Evolutionary conservation across 495 filamentous ascomycete genomes (phyloP), one percentile per base, ranked within the genome.

Genomic region (Aspergillus indologenus): DNA sequence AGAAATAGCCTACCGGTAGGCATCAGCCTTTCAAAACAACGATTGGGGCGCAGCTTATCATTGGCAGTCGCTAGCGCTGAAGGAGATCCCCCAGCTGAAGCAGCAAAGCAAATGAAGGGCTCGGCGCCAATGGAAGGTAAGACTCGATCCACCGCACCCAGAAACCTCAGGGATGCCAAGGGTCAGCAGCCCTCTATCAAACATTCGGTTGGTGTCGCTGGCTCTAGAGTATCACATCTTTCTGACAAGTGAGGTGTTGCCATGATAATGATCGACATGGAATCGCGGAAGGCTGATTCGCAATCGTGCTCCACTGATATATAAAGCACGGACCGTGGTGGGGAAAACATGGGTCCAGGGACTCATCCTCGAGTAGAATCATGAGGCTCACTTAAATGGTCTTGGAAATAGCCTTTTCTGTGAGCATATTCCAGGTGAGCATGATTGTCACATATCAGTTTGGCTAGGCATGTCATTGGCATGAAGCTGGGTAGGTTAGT

Each of bases 261-360:
- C 34, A 23, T 50, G 22, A 50, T 29, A 15, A 26, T 50, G 21
- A 50, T 50, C 22, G 26, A 9, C 22, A 22, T 26, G 22, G 47
- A 5, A 14, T 50, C 47, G 47, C n/a, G n/a, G n/a, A 26, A 50
- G 20, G 22, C 47, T 50, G 9, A 14, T 17, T 22, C 21, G 20
- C 14, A 24, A 26, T 17, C 47, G 11, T 9, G 47, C 5, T 50
- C 21, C 47, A 50, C 47, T 11, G 34, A 40, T 52, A 29, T 31
- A 29, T 52, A 52, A 29, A 29, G 74, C 45, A 68, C 73, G 20
- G 70, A 68, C 49, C 73, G 69, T 11, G 62, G 57, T 21, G 60
- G 68, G 11, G 63, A 72, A n/a, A 65, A 61, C 21, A 29, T 29
- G 9, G n/a, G n/a, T n/a, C n/a, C n/a, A n/a, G n/a, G n/a, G n/a